phyloP scores from a whole-genome alignment of 129 eudicot species.

The Flaveria bidentis region DNA sequence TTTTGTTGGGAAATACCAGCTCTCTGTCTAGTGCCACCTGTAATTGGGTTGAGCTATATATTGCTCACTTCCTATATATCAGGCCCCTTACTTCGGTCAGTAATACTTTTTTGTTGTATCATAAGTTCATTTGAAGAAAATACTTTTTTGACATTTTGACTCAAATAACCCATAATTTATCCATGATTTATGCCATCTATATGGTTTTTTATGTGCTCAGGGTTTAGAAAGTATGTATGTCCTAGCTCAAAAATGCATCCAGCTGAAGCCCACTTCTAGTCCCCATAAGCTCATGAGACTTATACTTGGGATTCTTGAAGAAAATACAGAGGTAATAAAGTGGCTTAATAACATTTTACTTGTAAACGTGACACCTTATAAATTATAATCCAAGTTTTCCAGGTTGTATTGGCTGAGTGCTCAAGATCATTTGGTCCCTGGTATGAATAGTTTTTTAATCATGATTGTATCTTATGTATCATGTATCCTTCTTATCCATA shows the following conservation, averaged over 20 bases:
- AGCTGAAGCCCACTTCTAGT: conserved; percentile 58
- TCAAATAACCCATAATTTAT: background rate
- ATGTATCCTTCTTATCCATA: background rate
- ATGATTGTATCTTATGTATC: background rate
- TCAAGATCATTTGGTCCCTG: conserved; percentile 98
- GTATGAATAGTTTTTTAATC: conserved; percentile 40
- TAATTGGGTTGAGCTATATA: conserved; percentile 87
- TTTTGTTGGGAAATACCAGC: conserved; percentile 72
- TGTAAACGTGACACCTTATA: conserved; percentile 4
- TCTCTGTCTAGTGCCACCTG: conserved; percentile 66
- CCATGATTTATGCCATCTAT: conserved; percentile 4
- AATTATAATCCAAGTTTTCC: conserved; percentile 18
- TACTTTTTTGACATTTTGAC: background rate
- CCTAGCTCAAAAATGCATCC: conserved; percentile 93
- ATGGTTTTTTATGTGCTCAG: conserved; percentile 39
- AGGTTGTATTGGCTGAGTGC: conserved; percentile 95
- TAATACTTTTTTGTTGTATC: conserved; percentile 18
- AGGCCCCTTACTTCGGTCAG: conserved; percentile 94
- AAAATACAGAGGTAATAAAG: conserved; percentile 76
- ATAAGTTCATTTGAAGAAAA: background rate
- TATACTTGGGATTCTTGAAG: conserved; percentile 78
- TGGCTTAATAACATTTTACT: background rate
- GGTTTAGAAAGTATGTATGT: conserved; percentile 91
- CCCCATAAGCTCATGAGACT: conserved; percentile 73
- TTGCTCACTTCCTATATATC: conserved; percentile 79